phyloP scores from a whole-genome alignment of 805 yeast genomes.

The Torulaspora gathmanii region DNA sequence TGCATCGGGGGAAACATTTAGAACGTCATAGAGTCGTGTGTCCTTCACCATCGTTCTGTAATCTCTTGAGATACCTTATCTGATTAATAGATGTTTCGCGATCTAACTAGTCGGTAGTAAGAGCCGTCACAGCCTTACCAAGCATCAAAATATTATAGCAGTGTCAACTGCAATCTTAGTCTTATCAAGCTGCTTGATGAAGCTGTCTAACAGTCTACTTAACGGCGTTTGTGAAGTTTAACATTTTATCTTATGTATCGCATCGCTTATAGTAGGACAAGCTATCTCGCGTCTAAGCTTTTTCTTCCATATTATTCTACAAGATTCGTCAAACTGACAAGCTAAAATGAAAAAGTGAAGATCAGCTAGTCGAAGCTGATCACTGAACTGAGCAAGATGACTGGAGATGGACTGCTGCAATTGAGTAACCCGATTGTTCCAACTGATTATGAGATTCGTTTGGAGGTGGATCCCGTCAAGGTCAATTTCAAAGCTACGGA shows the following conservation, averaged over 20 bases:
- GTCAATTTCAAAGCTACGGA: conserved; percentile 43
- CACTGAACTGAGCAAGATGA: neutral
- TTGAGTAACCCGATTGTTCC: conserved; percentile 32
- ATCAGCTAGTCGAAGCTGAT: neutral
- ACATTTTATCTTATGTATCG: neutral
- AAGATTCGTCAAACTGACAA: neutral
- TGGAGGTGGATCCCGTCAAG: conserved; percentile 42
- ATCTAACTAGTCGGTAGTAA: neutral
- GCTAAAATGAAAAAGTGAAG: neutral
- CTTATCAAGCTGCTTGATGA: neutral
- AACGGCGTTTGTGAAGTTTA: neutral
- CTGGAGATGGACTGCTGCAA: conserved; percentile 6
- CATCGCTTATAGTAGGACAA: neutral
- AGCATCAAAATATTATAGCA: neutral
- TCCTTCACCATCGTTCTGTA: conserved; percentile 5
- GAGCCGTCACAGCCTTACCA: neutral
- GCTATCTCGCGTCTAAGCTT: neutral
- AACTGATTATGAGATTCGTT: conserved; percentile 36
- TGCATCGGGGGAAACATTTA: conserved; percentile 50
- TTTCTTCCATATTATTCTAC: conserved; percentile 5
- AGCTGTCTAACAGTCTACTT: neutral
- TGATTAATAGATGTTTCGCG: neutral
- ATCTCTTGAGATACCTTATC: neutral
- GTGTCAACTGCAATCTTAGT: neutral
- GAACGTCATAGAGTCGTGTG: conserved; percentile 45